Percentiles rank a stretch among this genome's conserved stretches.
These are phyloP conservation scores for Colletotrichum brevisporum DNA, from an alignment of 2,329 filamentous ascomycete genomes.

Conservation along the genomic window DNA sequence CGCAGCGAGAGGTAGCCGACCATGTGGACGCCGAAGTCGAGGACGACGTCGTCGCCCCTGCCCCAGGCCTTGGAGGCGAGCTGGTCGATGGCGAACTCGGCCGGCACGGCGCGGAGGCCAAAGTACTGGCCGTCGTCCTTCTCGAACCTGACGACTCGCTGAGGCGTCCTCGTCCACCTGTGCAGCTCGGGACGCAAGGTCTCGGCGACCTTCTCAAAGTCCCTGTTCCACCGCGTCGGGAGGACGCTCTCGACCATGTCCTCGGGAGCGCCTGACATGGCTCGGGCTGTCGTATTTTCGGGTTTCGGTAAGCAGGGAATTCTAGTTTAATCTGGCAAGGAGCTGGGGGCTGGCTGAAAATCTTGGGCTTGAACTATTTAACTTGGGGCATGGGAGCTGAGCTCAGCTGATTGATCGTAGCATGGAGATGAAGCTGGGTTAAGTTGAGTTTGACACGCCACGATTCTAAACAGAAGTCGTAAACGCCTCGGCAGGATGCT, in stretches of 20 bases:
- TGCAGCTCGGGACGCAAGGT: slow-evolving; percentile 36
- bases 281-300: background rate
- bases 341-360: background rate
- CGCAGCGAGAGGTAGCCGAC: slow-evolving; percentile 51
- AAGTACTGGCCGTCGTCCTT: slow-evolving; percentile 43
- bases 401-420: background rate
- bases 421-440: slow-evolving; percentile 1
- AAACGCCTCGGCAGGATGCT: slow-evolving; percentile 28
- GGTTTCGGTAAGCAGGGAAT: background rate
- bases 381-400: too few species aligned
- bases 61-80: slow-evolving; percentile 43
- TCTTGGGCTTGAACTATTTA: background rate
- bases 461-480: slow-evolving; percentile 26
- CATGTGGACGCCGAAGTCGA: slow-evolving; percentile 51
- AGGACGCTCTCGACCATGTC: slow-evolving; percentile 31
- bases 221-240: slow-evolving; percentile 32
- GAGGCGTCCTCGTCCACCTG: slow-evolving; percentile 39
- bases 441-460: slow-evolving; percentile 11
- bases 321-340: slow-evolving; percentile 1
- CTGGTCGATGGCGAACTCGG: slow-evolving; percentile 39
- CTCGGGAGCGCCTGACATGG: slow-evolving; percentile 30
- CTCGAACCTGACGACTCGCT: slow-evolving; percentile 44
- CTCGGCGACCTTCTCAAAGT: slow-evolving; percentile 29
- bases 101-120: slow-evolving; percentile 38
- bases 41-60: slow-evolving; percentile 47